Evolutionary conservation across 768 basidiomycete species (phyloP), one percentile per base, ranked within the genome.

Genomic region (Lactarius sanguifluus): DNA sequence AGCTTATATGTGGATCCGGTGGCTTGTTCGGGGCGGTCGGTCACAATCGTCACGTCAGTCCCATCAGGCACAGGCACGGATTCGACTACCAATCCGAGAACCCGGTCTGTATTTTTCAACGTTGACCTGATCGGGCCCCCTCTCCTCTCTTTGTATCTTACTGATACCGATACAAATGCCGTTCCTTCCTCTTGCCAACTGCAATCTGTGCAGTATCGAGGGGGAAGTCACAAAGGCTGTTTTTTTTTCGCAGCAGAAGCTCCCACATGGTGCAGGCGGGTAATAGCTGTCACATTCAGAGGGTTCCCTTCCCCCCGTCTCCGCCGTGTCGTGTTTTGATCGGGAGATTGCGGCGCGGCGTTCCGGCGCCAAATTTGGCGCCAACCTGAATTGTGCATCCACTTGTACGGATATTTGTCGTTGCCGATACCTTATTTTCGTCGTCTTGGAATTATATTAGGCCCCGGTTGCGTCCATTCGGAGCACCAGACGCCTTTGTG

Each of bases 41-140:
- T 54, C 61, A 38, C 61, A 62, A 34, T 50, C 36, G 56, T 57
- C 56, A 57, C 30, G 55, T 57, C 47, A 50, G 23, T 50, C 18
- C 10, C 5, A 30, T 18, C 56, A 57, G 56, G 56, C 32, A 57
- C 56, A 55, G 52, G 52, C 43, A 43, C 43, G 18, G 43, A 18
- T 23, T 10, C 25, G 32, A 20, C 32, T n/a, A 20, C 30, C 16
- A 56, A 34, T 34, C 56, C n/a, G 56, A 30, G 28, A 30, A 34
- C 13, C 55, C 16, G 30, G 55, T 18, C 28, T 32, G 2, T 32
- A 32, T n/a, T 6, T 54, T 52, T 52, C 16, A 5, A 15, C 25
- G 1, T 16, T 9, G 23, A 34, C 18, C 32, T 28, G 50, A 57
- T 57, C 55, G 12, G 28, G 7, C 16, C 16, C 30, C 23, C 15